Evolutionary conservation across 1,284 basidiomycete genomes (phyloP), one percentile per base, ranked within the genome.

Genomic region (Trichosporon asahii): DNA sequence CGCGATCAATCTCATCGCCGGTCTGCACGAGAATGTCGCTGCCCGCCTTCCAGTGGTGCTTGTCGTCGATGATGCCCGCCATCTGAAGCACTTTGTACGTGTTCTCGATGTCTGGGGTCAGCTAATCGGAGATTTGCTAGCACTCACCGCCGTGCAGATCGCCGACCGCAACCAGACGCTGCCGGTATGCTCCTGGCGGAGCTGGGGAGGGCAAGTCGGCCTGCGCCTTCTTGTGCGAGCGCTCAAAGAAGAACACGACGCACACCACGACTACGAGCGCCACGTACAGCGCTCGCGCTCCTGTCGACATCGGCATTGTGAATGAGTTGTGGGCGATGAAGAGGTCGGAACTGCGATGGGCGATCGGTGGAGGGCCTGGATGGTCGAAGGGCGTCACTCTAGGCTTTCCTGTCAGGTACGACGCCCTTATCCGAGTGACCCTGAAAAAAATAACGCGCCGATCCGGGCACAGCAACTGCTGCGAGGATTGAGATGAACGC

Each of bases 1-100:
- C 94, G 88, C 91, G 86, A 82, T 95, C 94, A 72, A 96, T 91
- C 61, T 96, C 95, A 81, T 97, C 94, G 3, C 94, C 94, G 0
- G 94, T 96, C 84, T 96, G 94, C 15, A 95, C 93, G 73, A 95
- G 89, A 68, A 90, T 89, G 79, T 94, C 92, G 3, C 89, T 88
- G 25, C 90, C 85, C 0, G 90, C 93, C 9, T 88, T 87, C 94
- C 94, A 96, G 66, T 89, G 84, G 0, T 88, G 89, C n/a, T 87
- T 85, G 74, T 91, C 88, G 68, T 78, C 75, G 3, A 91, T 88
- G 6, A 95, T 88, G 2, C 87, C 86, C 6, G 92, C 88, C 86
- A 94, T 92, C 57, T 89, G 85, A 35, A 96, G 85, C 5, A 95
- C 92, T 55, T 86, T 86, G 70, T 87, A 85, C 3, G 91, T 90